Evolutionary conservation across 768 basidiomycete genomes (phyloP), one percentile per base, ranked within the genome.

Genomic region (Tephrocybe sp.): DNA sequence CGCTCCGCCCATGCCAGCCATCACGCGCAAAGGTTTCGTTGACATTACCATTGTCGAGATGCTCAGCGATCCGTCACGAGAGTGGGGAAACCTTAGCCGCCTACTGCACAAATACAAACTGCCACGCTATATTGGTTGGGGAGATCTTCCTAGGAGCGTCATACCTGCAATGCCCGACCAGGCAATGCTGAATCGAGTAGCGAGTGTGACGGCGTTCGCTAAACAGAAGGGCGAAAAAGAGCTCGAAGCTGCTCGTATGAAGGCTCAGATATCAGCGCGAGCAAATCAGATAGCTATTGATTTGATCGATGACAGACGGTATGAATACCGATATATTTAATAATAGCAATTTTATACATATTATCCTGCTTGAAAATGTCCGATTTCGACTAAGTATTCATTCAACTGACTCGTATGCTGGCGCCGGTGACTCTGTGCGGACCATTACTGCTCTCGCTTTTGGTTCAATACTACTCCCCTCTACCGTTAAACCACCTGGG

Each of bases 11-110:
- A 58, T 55, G 57, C 57, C 57, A 21, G 43, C 48, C 20, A 45
- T 58, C 30, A 55, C 51, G 9, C 34, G 39, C 10, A 58, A 55
- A 45, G 57, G 57, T 32, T 58, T 58, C 41, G 30, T 55, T n/a
- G 54, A 55, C 33, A 38, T 58, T 10, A 43, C 37, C 15, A 20
- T 34, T 20, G 38, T 55, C 12, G 40, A 58, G 26, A 11, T 58
- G 11, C 57, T 55, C 17, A 39, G 33, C 3, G 47, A 53, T 26
- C 50, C 57, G 11, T 54, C 50, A 2, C 39, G 38, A 15, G 33
- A 49, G 30, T 50, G 51, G 54, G 54, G 48, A 14, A 37, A 50
- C 21, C 33, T 55, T 17, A 50, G 45, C 28, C 30, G 48, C 28
- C 2, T 56, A 37, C 36, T 58, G 6, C 48, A 26, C 24, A 55